Base-by-base conservation (phyloP, 192 early-diverging fungal genomes). In the Chytriomyces sp. region DNA sequence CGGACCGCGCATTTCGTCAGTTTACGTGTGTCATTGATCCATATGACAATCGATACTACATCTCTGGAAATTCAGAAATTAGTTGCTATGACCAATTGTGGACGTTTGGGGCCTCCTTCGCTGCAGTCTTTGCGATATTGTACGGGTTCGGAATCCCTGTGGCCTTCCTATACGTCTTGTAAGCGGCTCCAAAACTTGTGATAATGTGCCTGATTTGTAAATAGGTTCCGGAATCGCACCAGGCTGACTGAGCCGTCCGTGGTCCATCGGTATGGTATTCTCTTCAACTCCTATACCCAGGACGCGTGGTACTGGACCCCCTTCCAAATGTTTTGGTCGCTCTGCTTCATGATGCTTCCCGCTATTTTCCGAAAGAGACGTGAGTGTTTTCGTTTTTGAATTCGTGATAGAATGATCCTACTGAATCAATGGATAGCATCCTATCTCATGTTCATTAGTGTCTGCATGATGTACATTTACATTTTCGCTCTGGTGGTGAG, bases 301-400 rank as follows among this genome's bases (percentile, higher is more conserved):
- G 5, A 28, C 14, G 53, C 65, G 3, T 67, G 65, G 65, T 67
- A 56, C 22, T 67, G 65, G 65, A 67, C 65, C 8, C 65, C 65
- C 12, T 19, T 49, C 8, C 65, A 67, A 67, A 67, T 67, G 65
- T 8, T 55, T 10, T 67, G 65, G 65, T 67, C 65, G 65, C 52
- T 67, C 6, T 67, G 65, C 36, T 67, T 67, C 33, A 67, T 67
- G 65, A 33, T 67, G 7, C 65, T 67, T 17, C 65, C 65, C 6
- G 65, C 39, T 7, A 67, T 67, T 12, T 67, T 52, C n/a, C 7
- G 65, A 12, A 52, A 54, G 36, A 6, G 65, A 8, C 65, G n/a
- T n/a, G n/a, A n/a, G n/a, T n/a, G n/a, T n/a, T n/a, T n/a, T n/a
- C n/a, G n/a, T n/a, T n/a, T n/a, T n/a, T n/a, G n/a, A n/a, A n/a